Percentiles rank a stretch among this genome's conserved stretches.
These are phyloP conservation scores for Alliaria petiolata DNA, from an alignment of 345 rosid species.

Conservation along the genomic window DNA sequence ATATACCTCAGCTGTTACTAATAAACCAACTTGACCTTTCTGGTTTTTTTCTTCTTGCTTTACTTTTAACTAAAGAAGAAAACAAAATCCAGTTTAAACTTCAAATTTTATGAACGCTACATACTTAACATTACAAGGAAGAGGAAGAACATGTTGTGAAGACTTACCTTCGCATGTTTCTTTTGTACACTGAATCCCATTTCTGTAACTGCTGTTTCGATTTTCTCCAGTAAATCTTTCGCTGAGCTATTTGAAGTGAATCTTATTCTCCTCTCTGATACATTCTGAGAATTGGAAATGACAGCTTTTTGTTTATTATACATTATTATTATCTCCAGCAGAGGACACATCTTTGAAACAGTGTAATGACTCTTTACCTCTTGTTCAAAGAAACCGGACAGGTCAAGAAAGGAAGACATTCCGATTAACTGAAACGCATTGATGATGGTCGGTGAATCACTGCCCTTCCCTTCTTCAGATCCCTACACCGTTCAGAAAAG, in stretches of 20 bases:
- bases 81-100: neutral
- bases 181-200: conserved; percentile 89
- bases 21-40: conserved; percentile 47
- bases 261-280: conserved; percentile 89
- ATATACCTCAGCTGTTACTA: conserved; percentile 89
- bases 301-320: neutral
- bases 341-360: conserved; percentile 1
- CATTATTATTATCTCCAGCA: neutral
- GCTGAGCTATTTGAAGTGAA: conserved; percentile 76
- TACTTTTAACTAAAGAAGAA: conserved; percentile 55
- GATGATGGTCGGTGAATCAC: conserved; percentile 54
- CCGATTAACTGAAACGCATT: conserved; percentile 95
- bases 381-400: conserved; percentile 88
- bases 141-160: neutral
- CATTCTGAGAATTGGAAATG: conserved; percentile 43
- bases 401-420: conserved; percentile 92
- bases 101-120: neutral
- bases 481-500: conserved; percentile 37
- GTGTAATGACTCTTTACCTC: conserved; percentile 47
- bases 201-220: conserved; percentile 55
- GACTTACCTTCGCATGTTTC: conserved; percentile 71
- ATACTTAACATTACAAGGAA: neutral
- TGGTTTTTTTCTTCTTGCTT: conserved; percentile 55
- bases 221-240: conserved; percentile 72
- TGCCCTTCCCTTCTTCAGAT: conserved; percentile 45